A percentile compares a stretch with the other conserved stretches of the same genome.
phyloP scores from a whole-genome alignment of 371 early-diverging fungal species.

The Cokeromyces recurvatus region DNA sequence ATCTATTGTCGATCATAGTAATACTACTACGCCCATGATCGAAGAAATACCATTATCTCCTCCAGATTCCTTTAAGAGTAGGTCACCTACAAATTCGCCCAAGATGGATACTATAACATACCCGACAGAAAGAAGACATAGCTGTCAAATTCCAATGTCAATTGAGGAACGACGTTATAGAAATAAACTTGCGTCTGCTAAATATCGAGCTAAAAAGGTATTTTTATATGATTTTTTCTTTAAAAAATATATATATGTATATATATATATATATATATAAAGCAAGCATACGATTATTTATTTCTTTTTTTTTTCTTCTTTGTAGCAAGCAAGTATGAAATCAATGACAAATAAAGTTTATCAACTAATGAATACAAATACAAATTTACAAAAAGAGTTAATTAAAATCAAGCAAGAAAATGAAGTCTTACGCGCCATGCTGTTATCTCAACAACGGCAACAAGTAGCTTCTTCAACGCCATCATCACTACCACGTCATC shows the following conservation, averaged over 20 bases:
- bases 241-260: neutral
- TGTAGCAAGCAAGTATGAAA: constrained; percentile 21
- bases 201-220: constrained; percentile 25
- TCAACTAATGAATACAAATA: constrained; percentile 13
- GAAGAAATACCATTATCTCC: constrained; percentile 22
- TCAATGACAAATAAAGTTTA: constrained; percentile 14
- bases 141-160: constrained; percentile 16
- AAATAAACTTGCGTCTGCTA: constrained; percentile 24
- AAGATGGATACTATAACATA: constrained; percentile 1
- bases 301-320: neutral
- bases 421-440: constrained; percentile 16
- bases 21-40: neutral
- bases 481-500: neutral
- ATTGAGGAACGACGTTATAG: constrained; percentile 15
- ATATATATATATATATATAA: neutral
- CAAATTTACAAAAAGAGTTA: constrained; percentile 11
- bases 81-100: constrained; percentile 11
- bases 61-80: constrained; percentile 18
- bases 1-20: constrained; percentile 20
- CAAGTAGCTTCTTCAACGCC: neutral
- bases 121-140: constrained; percentile 9
- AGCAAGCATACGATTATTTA: too few relatives aligned
- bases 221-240: neutral
- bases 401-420: constrained; percentile 20
- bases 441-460: constrained; percentile 3